Conservation (phyloP, 331 rosid species). For the Quercus tomentella region DNA sequence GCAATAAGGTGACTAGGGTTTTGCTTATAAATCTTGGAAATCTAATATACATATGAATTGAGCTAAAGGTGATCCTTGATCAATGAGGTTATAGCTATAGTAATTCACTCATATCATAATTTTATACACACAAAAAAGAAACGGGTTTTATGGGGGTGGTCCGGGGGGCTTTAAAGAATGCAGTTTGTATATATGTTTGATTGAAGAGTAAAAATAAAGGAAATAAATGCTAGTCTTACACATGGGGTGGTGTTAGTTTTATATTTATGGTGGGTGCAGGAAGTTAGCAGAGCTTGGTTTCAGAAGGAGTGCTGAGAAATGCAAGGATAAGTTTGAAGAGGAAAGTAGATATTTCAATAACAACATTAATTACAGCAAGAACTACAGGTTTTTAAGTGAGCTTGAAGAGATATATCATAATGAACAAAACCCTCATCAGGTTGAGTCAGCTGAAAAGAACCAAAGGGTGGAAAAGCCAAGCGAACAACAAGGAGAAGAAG, state of each 20-base stretch:
- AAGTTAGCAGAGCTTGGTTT: slow-evolving; percentile 78
- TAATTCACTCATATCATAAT: neutral
- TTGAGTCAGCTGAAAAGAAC: slow-evolving; percentile 16
- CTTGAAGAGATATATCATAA: slow-evolving; percentile 58
- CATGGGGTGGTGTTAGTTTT: slow-evolving; percentile 9
- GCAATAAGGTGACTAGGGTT: neutral
- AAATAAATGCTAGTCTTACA: slow-evolving; percentile 29
- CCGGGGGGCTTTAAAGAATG: slow-evolving; percentile 11
- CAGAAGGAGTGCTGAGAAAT: slow-evolving; percentile 75
- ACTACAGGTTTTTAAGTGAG: slow-evolving; percentile 45
- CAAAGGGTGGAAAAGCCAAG: slow-evolving; percentile 16
- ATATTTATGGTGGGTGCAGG: slow-evolving; percentile 56
- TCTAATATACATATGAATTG: neutral
- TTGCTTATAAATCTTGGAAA: neutral
- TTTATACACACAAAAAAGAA: neutral
- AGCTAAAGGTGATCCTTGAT: neutral
- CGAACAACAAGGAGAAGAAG: neutral
- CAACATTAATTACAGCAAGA: slow-evolving; percentile 47
- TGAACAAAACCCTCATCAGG: slow-evolving; percentile 12
- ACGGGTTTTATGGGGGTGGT: neutral
- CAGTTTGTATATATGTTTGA: slow-evolving; percentile 15
- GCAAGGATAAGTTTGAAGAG: slow-evolving; percentile 89
- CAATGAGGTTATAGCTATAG: neutral
- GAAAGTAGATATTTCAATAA: slow-evolving; percentile 65
- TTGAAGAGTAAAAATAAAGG: neutral